Base-by-base conservation (phyloP, 352 stramenopile genomes). In the Globisporangium radiosum region DNA sequence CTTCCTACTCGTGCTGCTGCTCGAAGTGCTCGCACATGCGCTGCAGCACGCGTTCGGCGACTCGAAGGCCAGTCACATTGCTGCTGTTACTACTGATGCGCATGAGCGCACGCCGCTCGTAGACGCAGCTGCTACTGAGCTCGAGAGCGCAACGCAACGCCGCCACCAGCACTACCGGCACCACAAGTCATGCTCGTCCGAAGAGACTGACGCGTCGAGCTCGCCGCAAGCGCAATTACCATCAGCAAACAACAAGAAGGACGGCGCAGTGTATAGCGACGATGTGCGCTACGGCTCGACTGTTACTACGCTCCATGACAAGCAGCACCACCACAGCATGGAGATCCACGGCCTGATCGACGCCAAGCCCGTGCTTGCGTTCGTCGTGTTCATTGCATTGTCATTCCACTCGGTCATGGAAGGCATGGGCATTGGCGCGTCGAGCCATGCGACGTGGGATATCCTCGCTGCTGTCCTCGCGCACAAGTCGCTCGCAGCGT, bases 401-500 rank as follows among this genome's bases (percentile, higher is more conserved):
- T 94, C 84, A 4, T 92, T 94, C 67, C 84, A 94, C 63, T 94
- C 84, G 11, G 64, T 92, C 33, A 90, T 94, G 81, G 84, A 94
- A 68, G 84, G 84, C 47, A 88, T 94, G 72, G 84, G 81, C 59
- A 77, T 94, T 45, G 84, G 84, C 17, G 84, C 84, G 1, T 73
- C 81, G 5, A 76, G 63, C 51, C 64, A 65, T 19, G 70, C 71
- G 2, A 78, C 80, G 1, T 94, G 81, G 84, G 81, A 90, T 55
- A 89, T 94, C 47, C 66, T 94, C 0, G 55, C 90, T 9, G 84
- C 84, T 14, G 82, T 94, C 50, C 60, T 92, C n/a, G 84, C 84
- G 17, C 84, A 94, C 78, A 94, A 94, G 57, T 86, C 81, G 40
- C 66, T 94, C 19, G 79, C 84, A 0, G 78, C 81, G 15, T 91